Evolutionary conservation across 805 yeast species (phyloP), one percentile per base, ranked within the genome.

Genomic region (Sugiyamaella lignohabitans): DNA sequence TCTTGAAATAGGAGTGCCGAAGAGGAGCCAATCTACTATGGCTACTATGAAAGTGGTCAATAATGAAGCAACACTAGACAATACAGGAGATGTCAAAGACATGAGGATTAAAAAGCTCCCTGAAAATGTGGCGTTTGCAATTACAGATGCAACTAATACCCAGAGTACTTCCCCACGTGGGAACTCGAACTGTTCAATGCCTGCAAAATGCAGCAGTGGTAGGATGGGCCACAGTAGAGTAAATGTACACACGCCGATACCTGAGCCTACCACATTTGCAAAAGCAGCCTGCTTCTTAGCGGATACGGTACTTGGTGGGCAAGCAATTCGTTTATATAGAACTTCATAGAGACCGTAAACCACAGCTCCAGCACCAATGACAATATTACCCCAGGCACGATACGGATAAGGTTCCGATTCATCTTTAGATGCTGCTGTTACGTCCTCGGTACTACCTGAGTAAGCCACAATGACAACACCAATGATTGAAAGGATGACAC

Each of bases 391-490:
- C 56, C 74, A 61, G 16, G 79, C 63, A 50, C 91, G 66, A 55
- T 78, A 68, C 1, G 88, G 87, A 53, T 78, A 79, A 38, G 41
- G 23, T 5, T 11, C 41, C 5, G 41, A 23, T 11, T 10, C 18
- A 11, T 10, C 16, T 17, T 5, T 38, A 2, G 35, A 38, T 6
- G 35, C 19, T 2, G 53, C 43, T 5, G 45, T 51, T 2, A 52
- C 58, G 1, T 61, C 64, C 3, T 58, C 57, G n/a, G 46, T 49
- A 5, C 55, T 50, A 6, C 61, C 54, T 3, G 81, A 71, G 61
- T 85, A 87, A 0, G 95, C 88, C 14, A 87, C 93, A 21, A 82
- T 65, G 48, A 85, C 71, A 1, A 87, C 95, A 6, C 96, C 96
- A 8, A 71, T 47, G 4, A 87, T 67, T 5, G 95, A 93, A 35